Percentiles rank a stretch among this genome's conserved stretches.
Evolutionary conservation across 768 basidiomycete genomes (phyloP).

Genomic region (Hebeloma cylindrosporum): DNA sequence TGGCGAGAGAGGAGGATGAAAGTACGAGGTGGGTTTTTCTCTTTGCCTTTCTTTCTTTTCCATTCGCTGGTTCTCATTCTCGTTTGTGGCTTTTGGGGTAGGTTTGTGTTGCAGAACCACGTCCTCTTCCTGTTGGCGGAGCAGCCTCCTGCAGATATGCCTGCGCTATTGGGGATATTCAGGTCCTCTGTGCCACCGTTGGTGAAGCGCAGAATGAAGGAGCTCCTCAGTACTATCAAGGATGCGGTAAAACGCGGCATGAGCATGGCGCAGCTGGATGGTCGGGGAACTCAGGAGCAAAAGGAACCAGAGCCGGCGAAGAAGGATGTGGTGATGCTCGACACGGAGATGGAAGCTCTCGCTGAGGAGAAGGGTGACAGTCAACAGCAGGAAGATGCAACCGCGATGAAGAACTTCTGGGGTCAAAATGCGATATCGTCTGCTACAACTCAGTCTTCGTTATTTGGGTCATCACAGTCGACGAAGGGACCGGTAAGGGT

Average conservation of each 20-base stretch:
- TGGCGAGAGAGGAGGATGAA: conserved; percentile 85
- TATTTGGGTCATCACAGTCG: conserved; percentile 29
- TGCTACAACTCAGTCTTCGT: conserved; percentile 25
- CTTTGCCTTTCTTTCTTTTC: conserved; percentile 1
- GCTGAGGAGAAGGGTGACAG: conserved; percentile 12
- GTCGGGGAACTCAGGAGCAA: conserved; percentile 8
- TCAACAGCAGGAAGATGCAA: conserved; percentile 1
- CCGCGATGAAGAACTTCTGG: conserved; percentile 26
- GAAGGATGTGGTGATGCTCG: conserved; percentile 22
- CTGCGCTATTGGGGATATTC: conserved; percentile 59
- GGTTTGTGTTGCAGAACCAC: conserved; percentile 78
- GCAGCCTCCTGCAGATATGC: conserved; percentile 63
- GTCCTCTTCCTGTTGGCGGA: conserved; percentile 74
- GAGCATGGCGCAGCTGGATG: conserved; percentile 9
- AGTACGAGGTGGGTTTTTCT: conserved; percentile 60
- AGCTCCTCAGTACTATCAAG: conserved; percentile 63
- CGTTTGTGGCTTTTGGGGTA: no score
- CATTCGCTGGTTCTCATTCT: neutral
- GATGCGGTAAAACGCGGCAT: conserved; percentile 41
- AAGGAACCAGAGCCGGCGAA: neutral
- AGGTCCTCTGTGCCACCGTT: conserved; percentile 57
- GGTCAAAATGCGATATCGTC: conserved; percentile 23
- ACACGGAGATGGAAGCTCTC: conserved; percentile 20
- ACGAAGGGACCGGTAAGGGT: conserved; percentile 7
- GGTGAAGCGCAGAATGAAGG: conserved; percentile 58